Conservation (phyloP, 257 asterid species). For the Haberlea rhodopensis region DNA sequence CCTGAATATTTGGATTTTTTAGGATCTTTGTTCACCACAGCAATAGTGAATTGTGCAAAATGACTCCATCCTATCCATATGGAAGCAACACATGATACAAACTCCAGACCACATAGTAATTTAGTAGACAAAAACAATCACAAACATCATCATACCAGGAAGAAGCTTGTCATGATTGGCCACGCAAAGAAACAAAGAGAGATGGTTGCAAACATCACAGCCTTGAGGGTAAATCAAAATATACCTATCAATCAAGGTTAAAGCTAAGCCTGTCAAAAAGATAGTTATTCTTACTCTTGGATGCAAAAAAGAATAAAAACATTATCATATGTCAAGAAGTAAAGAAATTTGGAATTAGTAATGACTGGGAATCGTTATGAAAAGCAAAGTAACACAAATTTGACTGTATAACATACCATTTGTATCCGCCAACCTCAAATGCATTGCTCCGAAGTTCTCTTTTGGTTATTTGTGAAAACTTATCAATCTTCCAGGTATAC, state of each 20-base stretch:
- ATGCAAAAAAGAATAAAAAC: background rate
- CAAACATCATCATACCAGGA: slow-evolving; percentile 54
- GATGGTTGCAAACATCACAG: slow-evolving; percentile 93
- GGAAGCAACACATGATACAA: slow-evolving; percentile 12
- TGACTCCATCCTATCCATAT: slow-evolving; percentile 84
- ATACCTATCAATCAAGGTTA: slow-evolving; percentile 59
- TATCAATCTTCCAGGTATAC: slow-evolving; percentile 58
- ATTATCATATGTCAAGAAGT: background rate
- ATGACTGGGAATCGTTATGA: background rate
- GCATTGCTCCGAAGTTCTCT: slow-evolving; percentile 57
- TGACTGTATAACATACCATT: slow-evolving; percentile 39
- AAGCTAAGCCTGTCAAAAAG: too few relatives aligned
- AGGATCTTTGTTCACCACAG: slow-evolving; percentile 93
- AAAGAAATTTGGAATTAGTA: background rate
- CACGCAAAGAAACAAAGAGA: slow-evolving; percentile 91
- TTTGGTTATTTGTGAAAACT: slow-evolving; percentile 53
- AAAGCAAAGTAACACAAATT: too few relatives aligned
- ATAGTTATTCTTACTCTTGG: background rate
- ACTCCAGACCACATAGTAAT: slow-evolving; percentile 12
- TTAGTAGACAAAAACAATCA: background rate
- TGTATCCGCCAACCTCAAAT: slow-evolving; percentile 64
- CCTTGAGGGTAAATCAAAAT: slow-evolving; percentile 94
- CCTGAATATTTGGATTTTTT: slow-evolving; percentile 94
- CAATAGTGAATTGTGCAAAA: slow-evolving; percentile 91
- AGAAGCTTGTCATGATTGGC: slow-evolving; percentile 97